Conservation (phyloP, 192 early-diverging fungal genomes). For the Phycomyces blakesleeanus region DNA sequence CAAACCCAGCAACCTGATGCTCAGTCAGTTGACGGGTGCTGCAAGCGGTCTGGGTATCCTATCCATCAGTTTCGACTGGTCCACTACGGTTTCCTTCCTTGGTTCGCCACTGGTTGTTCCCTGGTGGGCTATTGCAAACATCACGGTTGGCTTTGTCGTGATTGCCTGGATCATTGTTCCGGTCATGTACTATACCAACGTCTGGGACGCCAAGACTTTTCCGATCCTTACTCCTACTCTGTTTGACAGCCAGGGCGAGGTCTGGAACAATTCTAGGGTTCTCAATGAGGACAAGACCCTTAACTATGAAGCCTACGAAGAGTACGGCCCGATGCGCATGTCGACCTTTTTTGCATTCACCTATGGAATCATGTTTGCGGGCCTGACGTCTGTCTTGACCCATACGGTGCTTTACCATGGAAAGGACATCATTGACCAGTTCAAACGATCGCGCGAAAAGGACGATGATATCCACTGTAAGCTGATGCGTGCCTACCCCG, state of each 20-base stretch:
- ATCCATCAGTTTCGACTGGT: conserved; percentile 61
- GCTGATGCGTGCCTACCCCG: conserved; percentile 70
- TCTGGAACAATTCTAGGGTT: conserved; percentile 35
- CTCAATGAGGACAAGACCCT: conserved; percentile 33
- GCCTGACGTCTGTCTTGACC: conserved; percentile 48
- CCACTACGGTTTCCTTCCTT: conserved; percentile 40
- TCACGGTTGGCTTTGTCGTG: conserved; percentile 46
- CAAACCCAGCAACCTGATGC: conserved; percentile 37
- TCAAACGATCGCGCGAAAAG: conserved; percentile 32
- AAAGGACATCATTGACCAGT: conserved; percentile 46
- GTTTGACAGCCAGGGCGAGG: conserved; percentile 30
- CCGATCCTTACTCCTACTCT: conserved; percentile 40
- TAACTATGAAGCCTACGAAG: conserved; percentile 39
- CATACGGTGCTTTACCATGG: conserved; percentile 64
- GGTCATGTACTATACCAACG: conserved; percentile 46
- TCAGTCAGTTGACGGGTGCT: conserved; percentile 42
- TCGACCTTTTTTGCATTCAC: conserved; percentile 47
- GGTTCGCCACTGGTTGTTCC: conserved; percentile 35
- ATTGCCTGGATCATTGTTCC: conserved; percentile 52
- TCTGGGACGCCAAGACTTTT: conserved; percentile 43
- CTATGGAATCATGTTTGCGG: conserved; percentile 54
- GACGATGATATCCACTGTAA: conserved; percentile 62
- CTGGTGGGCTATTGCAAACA: conserved; percentile 47
- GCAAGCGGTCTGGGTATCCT: conserved; percentile 51
- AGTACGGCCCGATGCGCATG: conserved; percentile 45